These are phyloP conservation scores for Nyctanthes arbortristis DNA, from an alignment of 257 asterid species.

Conservation along the genomic window DNA sequence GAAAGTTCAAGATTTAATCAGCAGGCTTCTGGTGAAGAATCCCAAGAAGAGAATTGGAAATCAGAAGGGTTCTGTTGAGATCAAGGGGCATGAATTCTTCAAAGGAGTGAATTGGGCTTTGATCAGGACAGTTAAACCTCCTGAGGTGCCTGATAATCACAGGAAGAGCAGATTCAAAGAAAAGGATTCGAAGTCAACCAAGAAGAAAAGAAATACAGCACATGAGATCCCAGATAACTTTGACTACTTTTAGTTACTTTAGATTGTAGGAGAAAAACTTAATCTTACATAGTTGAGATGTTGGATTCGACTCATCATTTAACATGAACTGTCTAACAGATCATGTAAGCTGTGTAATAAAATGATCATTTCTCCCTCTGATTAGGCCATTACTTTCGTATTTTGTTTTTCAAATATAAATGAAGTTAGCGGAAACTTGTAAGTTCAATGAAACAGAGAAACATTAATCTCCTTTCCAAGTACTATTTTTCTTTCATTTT, in stretches of 20 bases:
- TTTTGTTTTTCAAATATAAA: too few relatives aligned
- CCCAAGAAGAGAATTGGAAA: constrained; percentile 62
- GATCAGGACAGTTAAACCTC: constrained; percentile 51
- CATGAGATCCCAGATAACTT: constrained; percentile 48
- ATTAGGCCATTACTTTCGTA: too few relatives aligned
- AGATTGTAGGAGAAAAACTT: too few relatives aligned
- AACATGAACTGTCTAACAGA: too few relatives aligned
- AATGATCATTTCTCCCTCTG: too few relatives aligned
- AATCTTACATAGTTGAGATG: too few relatives aligned
- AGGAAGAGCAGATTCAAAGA: constrained; percentile 18
- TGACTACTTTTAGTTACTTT: constrained; percentile 38
- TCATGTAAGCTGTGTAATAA: too few relatives aligned
- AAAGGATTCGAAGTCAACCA: constrained; percentile 30
- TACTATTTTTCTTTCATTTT: too few relatives aligned
- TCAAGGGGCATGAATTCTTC: constrained; percentile 68
- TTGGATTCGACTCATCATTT: too few relatives aligned
- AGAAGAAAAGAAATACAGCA: constrained; percentile 45
- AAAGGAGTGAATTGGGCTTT: constrained; percentile 82
- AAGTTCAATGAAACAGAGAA: too few relatives aligned
- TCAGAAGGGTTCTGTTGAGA: constrained; percentile 66
- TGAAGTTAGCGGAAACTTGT: too few relatives aligned
- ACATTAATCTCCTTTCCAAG: too few relatives aligned
- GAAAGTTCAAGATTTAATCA: constrained; percentile 60
- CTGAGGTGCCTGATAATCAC: constrained; percentile 38
- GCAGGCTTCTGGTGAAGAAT: constrained; percentile 59